Base-by-base conservation (phyloP, 2,329 filamentous ascomycete genomes). In the Cadophora malorum region DNA sequence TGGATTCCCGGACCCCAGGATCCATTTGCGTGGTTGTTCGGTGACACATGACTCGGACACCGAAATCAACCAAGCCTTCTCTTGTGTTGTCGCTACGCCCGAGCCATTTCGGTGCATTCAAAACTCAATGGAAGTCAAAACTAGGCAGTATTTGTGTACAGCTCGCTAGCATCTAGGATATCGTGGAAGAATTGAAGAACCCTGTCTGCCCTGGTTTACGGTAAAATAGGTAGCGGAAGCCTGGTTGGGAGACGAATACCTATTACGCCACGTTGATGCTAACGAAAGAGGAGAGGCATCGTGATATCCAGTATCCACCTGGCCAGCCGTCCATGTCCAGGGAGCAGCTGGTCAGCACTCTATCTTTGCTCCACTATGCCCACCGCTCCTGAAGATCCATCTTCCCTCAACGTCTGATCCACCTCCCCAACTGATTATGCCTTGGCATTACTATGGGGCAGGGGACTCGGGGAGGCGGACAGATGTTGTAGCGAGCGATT, bases 311-410 rank as follows among this genome's bases (percentile, higher is more conserved):
- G 8, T n/a, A 60, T 8, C 21, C 21, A 31, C 35, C 31, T 9
- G 14, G n/a, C 35, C 19, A 35, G 56, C 56, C 21, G 35, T 45
- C 10, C n/a, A 21, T 49, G 4, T 49, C 45, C n/a, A 49, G 33
- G 35, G 35, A 8, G 21, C 19, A 19, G 55, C n/a, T 41, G 59
- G 59, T 62, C 59, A 62, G 59, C 38, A 62, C 59, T 50, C 28
- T 50, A 33, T 50, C 16, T 33, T 33, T 12, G 14, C 38, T 31
- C 31, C 33, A 58, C 45, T 49, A 6, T 49, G 45, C 45, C 45
- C 45, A 21, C 33, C 12, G 55, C 19, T 23, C 21, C 38, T 47
- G 58, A 21, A 61, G 23, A 61, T 47, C 58, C 19, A 47, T 58
- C 28, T 28, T 33, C 28, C 28, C 28, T 31, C 23, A n/a, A 55